phyloP scores from a whole-genome alignment of 768 basidiomycete genomes.

The Tricholoma furcatifolium region DNA sequence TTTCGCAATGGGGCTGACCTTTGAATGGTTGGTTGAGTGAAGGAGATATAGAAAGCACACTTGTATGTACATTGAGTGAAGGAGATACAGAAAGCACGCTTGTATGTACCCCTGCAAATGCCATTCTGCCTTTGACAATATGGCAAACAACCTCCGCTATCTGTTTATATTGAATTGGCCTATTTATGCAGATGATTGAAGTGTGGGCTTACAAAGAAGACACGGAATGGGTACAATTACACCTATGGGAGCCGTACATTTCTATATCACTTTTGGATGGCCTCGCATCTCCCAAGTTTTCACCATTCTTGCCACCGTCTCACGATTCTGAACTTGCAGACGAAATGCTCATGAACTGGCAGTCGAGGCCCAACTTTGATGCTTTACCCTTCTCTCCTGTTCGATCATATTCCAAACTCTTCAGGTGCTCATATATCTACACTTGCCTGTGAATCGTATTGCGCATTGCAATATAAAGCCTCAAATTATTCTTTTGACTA shows the following conservation, averaged over 20 bases:
- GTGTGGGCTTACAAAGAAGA: conserved; percentile 46
- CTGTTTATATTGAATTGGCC: neutral
- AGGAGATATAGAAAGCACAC: no score
- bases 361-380: neutral
- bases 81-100: no score
- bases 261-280: conserved; percentile 51
- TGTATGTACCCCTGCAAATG: no score
- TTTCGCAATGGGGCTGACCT: no score
- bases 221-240: conserved; percentile 36
- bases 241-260: conserved; percentile 72
- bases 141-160: no score
- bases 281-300: conserved; percentile 47
- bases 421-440: conserved; percentile 66
- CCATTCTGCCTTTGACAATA: no score
- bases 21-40: no score
- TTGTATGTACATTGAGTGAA: no score
- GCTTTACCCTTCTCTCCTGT: conserved; percentile 54
- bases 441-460: conserved; percentile 47
- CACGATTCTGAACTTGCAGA: conserved; percentile 14
- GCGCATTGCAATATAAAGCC: conserved; percentile 92
- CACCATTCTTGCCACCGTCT: conserved; percentile 34
- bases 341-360: neutral
- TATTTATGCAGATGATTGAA: conserved; percentile 46
- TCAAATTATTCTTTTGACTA: conserved; percentile 67
- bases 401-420: conserved; percentile 71